A percentile compares a stretch with the other conserved stretches of the same genome.
These are phyloP conservation scores for Lactarius psammicola DNA, from an alignment of 768 basidiomycete genomes.

Conservation along the genomic window DNA sequence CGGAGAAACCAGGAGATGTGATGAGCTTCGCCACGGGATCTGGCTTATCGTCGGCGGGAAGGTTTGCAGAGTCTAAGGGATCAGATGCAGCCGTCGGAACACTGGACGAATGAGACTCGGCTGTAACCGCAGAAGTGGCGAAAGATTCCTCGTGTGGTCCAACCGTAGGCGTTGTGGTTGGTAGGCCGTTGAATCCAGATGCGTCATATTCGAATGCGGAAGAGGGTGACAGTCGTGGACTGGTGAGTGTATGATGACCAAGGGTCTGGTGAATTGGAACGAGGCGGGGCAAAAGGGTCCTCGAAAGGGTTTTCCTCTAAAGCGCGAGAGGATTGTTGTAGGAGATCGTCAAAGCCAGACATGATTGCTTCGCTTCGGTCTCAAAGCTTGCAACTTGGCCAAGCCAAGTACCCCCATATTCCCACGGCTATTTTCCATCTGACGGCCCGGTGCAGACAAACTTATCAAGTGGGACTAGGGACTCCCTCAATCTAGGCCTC, in stretches of 20 bases:
- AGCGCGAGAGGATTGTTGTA: slow-evolving; percentile 29
- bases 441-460: neutral
- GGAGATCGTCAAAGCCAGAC: slow-evolving; percentile 34
- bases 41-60: slow-evolving; percentile 27
- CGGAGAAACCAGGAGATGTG: slow-evolving; percentile 39
- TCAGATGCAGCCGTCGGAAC: slow-evolving; percentile 30
- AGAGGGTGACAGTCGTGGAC: neutral
- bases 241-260: slow-evolving; percentile 29
- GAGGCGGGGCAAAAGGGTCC: slow-evolving; percentile 32
- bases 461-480: no score
- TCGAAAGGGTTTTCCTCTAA: slow-evolving; percentile 35
- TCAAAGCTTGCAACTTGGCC: neutral
- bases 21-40: slow-evolving; percentile 24
- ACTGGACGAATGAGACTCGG: slow-evolving; percentile 4
- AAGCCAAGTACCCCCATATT: neutral
- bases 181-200: slow-evolving; percentile 18
- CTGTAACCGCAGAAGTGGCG: neutral
- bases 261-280: slow-evolving; percentile 33
- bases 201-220: slow-evolving; percentile 25
- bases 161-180: slow-evolving; percentile 12
- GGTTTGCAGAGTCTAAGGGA: slow-evolving; percentile 45
- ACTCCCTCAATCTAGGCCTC: no score
- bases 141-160: neutral
- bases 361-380: slow-evolving; percentile 9
- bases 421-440: neutral